phyloP scores from a whole-genome alignment of 2,329 filamentous ascomycete species.

The Aspergillus ruber region DNA sequence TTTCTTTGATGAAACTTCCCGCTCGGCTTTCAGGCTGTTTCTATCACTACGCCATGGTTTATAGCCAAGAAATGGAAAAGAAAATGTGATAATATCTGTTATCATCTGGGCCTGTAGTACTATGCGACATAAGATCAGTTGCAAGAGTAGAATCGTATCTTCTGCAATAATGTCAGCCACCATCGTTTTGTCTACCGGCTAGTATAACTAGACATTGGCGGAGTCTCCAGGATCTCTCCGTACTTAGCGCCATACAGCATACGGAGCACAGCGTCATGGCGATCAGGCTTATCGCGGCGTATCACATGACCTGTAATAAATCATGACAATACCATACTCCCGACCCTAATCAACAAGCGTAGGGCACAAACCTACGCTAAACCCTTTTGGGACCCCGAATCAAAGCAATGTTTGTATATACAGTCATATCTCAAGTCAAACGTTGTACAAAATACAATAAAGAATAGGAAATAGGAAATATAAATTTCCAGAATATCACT shows the following conservation, averaged over 20 bases:
- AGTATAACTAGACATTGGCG: slow-evolving; percentile 6
- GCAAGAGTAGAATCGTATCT: too few relatives aligned
- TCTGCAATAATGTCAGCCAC: not conserved
- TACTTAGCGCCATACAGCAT: not conserved
- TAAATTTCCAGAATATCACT: not conserved
- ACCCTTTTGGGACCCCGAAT: slow-evolving; percentile 5
- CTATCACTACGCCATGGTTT: slow-evolving; percentile 17
- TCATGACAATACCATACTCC: not conserved
- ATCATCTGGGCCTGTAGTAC: not conserved
- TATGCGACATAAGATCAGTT: too few relatives aligned
- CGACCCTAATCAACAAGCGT: not conserved
- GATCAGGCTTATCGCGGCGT: not conserved
- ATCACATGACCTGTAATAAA: not conserved
- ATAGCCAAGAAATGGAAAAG: slow-evolving; percentile 15
- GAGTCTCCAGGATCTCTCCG: not conserved
- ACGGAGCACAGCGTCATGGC: not conserved
- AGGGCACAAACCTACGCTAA: slow-evolving; percentile 17
- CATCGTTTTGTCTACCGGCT: not conserved
- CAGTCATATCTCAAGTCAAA: not conserved
- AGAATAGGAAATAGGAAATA: not conserved
- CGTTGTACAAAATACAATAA: not conserved
- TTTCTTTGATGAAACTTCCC: slow-evolving; percentile 13
- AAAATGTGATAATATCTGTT: slow-evolving; percentile 19
- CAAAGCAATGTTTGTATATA: not conserved
- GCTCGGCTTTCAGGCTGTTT: slow-evolving; percentile 12